Conservation (phyloP, 1,284 basidiomycete genomes). For the Phylloporus sp. region DNA sequence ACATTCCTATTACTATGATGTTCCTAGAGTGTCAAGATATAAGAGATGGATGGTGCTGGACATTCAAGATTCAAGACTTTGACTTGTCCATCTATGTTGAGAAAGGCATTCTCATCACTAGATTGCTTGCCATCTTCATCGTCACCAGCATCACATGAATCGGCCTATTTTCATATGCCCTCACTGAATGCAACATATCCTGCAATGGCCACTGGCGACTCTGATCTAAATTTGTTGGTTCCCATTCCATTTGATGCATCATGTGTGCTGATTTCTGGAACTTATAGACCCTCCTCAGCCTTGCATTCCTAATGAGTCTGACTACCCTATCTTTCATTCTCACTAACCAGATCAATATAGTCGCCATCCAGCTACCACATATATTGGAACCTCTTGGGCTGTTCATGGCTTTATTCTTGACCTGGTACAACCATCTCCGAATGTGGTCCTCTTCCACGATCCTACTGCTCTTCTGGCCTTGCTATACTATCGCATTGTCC, state of each 20-base stretch:
- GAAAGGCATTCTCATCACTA: slow-evolving; percentile 65
- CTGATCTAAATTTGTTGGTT: slow-evolving; percentile 60
- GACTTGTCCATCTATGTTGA: slow-evolving; percentile 89
- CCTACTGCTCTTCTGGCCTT: slow-evolving; percentile 85
- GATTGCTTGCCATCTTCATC: slow-evolving; percentile 54
- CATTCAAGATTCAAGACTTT: slow-evolving; percentile 67
- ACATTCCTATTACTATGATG: no score
- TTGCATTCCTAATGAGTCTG: slow-evolving; percentile 48
- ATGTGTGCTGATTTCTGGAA: slow-evolving; percentile 4
- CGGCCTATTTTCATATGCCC: slow-evolving; percentile 33
- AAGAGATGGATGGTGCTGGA: slow-evolving; percentile 65
- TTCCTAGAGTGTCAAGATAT: slow-evolving; percentile 44
- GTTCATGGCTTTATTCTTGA: slow-evolving; percentile 49
- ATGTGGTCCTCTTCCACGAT: slow-evolving; percentile 76
- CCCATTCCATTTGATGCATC: background rate
- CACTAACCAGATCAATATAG: slow-evolving; percentile 34
- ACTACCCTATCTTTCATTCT: slow-evolving; percentile 43
- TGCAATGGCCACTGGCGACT: slow-evolving; percentile 54
- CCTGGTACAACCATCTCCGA: slow-evolving; percentile 77
- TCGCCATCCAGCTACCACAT: slow-evolving; percentile 58
- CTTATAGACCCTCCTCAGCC: slow-evolving; percentile 49
- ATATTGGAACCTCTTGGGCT: slow-evolving; percentile 62
- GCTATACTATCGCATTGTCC: slow-evolving; percentile 57
- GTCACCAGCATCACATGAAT: slow-evolving; percentile 46
- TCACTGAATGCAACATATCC: slow-evolving; percentile 36